Base-by-base conservation (phyloP, 768 basidiomycete species). In the Tylopilus felleus region DNA sequence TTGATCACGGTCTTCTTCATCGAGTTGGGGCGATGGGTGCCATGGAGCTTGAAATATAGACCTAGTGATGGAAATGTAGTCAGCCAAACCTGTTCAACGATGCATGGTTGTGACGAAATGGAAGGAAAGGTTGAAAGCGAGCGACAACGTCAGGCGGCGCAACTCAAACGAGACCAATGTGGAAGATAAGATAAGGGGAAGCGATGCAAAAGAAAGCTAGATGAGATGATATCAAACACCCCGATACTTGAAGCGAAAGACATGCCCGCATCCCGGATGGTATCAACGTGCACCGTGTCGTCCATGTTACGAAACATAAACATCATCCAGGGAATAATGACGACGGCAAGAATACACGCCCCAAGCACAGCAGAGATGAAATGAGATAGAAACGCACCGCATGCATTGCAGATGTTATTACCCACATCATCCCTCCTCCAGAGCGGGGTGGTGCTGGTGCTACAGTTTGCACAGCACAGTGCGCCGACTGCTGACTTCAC, bases 1-100 rank as follows among this genome's bases (percentile, higher is more conserved):
- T 99, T 99, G 80, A 99, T 99, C 61, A 97, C 93, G 5, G 92
- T 90, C 78, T 98, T 98, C 74, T 97, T 98, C 94, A 99, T 96
- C 58, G 93, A 92, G 60, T 94, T 95, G 36, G 97, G 97, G 35
- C 97, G 85, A 64, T 98, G 94, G 2, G 91, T 92, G 45, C 94
- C 93, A 75, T 99, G 97, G 13, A 99, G 81, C 74, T 99, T 98
- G 80, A 93, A 97, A 75, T 98, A 99, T 9, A 99, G 81, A 52
- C 96, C 96, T 98, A 65, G 49, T 49, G 55, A 59, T 60, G 55
- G 39, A 47, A 58, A 53, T 49, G 42, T 10, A 36, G 49, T 69
- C 55, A 65, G 61, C 28, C 31, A 43, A 53, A 44, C 43, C 39
- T 23, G 39, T 16, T 22, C 38, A 10, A 12, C n/a, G 40, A 52